Conservation (phyloP, 306 rosid genomes). For the Castanea mollissima region DNA sequence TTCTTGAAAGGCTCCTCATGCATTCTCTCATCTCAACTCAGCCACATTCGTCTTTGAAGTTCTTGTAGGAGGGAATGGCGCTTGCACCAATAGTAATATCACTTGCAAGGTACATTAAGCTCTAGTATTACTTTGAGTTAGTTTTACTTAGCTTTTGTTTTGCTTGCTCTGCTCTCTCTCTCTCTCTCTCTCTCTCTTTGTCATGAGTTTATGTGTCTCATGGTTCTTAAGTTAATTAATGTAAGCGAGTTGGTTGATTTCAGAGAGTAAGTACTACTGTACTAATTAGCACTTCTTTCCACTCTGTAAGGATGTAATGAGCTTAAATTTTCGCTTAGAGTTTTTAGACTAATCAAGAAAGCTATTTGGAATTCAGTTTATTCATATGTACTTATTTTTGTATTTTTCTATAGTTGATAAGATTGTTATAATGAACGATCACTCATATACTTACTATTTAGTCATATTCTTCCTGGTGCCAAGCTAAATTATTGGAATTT, state of each 20-base stretch:
- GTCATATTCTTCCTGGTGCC: not conserved
- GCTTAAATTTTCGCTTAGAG: too few relatives aligned
- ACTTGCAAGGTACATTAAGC: slow-evolving; percentile 65
- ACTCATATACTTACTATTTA: not conserved
- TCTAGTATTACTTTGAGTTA: not conserved
- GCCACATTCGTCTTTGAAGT: slow-evolving; percentile 69
- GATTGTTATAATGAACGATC: too few relatives aligned
- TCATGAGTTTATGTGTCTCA: not conserved
- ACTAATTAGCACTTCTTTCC: too few relatives aligned
- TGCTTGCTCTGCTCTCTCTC: not conserved
- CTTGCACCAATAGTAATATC: slow-evolving; percentile 58
- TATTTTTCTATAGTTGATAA: not conserved
- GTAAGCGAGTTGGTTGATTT: not conserved
- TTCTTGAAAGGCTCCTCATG: slow-evolving; percentile 71
- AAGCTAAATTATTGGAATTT: not conserved
- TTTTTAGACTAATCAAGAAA: not conserved
- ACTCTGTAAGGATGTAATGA: too few relatives aligned
- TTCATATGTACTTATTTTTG: not conserved
- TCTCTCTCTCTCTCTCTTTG: not conserved
- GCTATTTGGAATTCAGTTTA: not conserved
- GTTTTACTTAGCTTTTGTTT: not conserved
- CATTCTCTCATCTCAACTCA: slow-evolving; percentile 70
- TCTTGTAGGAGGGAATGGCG: slow-evolving; percentile 28
- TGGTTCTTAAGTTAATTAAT: not conserved
- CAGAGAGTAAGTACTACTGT: not conserved